These are phyloP conservation scores for Fusarium falciforme DNA, from an alignment of 2,329 filamentous ascomycete species.

Conservation along the genomic window DNA sequence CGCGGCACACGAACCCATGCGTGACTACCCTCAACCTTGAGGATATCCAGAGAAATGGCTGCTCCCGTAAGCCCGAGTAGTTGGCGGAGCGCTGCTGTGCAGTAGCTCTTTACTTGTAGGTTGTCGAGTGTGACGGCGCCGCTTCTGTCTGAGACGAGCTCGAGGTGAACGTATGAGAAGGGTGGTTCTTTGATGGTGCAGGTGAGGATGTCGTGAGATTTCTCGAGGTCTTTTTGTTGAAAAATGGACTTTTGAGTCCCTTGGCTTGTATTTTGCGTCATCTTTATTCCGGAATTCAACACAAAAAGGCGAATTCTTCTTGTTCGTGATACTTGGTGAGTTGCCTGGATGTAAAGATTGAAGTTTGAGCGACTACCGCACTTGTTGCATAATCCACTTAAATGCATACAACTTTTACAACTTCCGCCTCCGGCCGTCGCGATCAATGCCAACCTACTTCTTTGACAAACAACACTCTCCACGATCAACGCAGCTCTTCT, in stretches of 20 bases:
- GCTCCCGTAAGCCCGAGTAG: conserved; percentile 78
- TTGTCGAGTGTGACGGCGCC: conserved; percentile 61
- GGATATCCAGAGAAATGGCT: conserved; percentile 76
- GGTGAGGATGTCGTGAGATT: conserved; percentile 61
- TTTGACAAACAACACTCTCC: conserved; percentile 10
- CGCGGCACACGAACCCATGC: conserved; percentile 75
- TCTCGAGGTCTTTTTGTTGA: conserved; percentile 48
- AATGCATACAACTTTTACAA: conserved; percentile 29
- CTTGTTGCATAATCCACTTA: conserved; percentile 36
- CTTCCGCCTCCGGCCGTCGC: conserved; percentile 18
- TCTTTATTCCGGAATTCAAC: neutral
- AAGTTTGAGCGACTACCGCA: conserved; percentile 9
- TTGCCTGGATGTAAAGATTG: neutral
- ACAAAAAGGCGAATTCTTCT: neutral
- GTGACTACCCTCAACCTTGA: conserved; percentile 66
- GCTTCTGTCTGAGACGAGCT: conserved; percentile 53
- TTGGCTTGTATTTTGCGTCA: conserved; percentile 37
- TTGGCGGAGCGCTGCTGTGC: conserved; percentile 71
- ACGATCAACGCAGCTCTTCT: neutral
- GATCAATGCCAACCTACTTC: neutral
- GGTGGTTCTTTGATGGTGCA: conserved; percentile 63
- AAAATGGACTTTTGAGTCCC: conserved; percentile 43
- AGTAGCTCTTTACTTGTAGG: conserved; percentile 71
- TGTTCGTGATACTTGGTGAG: conserved; percentile 9
- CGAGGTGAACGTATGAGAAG: conserved; percentile 68